Evolutionary conservation across 2,329 filamentous ascomycete genomes (phyloP).

Genomic region (Tolypocladium inflatum): DNA sequence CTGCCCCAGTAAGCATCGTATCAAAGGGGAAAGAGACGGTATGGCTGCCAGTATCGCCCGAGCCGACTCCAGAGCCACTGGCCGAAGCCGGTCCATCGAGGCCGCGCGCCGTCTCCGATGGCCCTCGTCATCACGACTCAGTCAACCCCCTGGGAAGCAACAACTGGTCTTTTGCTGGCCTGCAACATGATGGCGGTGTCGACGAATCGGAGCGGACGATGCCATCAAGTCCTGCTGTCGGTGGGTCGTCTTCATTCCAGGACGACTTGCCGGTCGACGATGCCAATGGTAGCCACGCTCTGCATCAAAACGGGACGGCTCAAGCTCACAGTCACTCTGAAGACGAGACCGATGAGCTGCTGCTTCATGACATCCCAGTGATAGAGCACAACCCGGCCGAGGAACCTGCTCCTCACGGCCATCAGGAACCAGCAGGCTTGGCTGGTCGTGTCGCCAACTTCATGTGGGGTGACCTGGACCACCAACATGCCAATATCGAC

Average conservation of each 20-base stretch:
- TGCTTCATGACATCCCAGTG: constrained; percentile 2
- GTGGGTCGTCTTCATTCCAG: not conserved
- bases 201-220: not conserved
- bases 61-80: constrained; percentile 3
- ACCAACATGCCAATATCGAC: constrained; percentile 7
- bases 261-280: not conserved
- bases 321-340: not conserved
- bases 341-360: constrained; percentile 1
- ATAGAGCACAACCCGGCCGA: constrained; percentile 4
- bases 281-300: not conserved
- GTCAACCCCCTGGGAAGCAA: constrained; percentile 49
- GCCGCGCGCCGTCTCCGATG: constrained; percentile 48
- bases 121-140: constrained; percentile 32
- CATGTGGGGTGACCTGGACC: constrained; percentile 47
- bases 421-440: constrained; percentile 12
- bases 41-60: constrained; percentile 3
- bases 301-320: not conserved
- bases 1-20: not conserved
- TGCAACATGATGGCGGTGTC: constrained; percentile 18
- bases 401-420: constrained; percentile 6
- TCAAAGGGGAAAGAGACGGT: constrained; percentile 18
- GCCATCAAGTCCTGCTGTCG: not conserved
- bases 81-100: constrained; percentile 19
- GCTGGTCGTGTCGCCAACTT: constrained; percentile 41
- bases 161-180: constrained; percentile 47